Base-by-base conservation (phyloP, 768 basidiomycete genomes). In the Hygrophorus pudorinus region DNA sequence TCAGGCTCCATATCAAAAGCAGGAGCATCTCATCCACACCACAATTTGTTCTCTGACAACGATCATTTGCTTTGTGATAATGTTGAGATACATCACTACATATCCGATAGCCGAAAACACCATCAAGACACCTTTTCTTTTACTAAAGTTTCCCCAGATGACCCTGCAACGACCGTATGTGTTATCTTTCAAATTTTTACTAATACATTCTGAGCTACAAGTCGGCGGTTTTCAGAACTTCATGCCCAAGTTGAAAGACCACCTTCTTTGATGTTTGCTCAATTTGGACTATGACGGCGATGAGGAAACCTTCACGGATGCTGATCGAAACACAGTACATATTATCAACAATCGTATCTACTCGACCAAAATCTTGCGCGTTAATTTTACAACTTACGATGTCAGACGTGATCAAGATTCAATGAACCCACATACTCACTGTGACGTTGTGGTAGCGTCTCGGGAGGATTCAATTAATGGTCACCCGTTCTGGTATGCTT, bases 311-410 rank as follows among this genome's bases (percentile, higher is more conserved):
- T 55, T 43, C 53, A 18, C 46, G 9, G 51, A 43, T 5, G 44
- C 41, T 38, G 54, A 49, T 17, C 51, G 42, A 3, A 55, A 55
- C 9, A 51, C 45, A 0, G 53, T 62, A 3, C n/a, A 13, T 5
- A 48, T 59, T 17, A 34, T 52, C 6, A 56, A 62, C 42, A 45
- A 59, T 45, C 48, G 32, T 29, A 56, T 66, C 17, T 69, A 51
- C 41, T 45, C 21, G 5, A 59, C 65, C 42, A 60, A 60, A 27
- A 50, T 56, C 4, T 11, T 70, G 2, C 61, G 59, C 0, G 43
- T 72, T 43, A 63, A 71, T 49, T 71, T 66, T 41, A 71, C 69
- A 0, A 67, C 67, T 0, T 75, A 74, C 47, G 65, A 75, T 46
- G 39, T 69, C 10, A 59, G 63, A 1, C 59, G 64, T 1, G 49